phyloP scores from a whole-genome alignment of 352 stramenopile genomes.

The Phytophthora idaei region DNA sequence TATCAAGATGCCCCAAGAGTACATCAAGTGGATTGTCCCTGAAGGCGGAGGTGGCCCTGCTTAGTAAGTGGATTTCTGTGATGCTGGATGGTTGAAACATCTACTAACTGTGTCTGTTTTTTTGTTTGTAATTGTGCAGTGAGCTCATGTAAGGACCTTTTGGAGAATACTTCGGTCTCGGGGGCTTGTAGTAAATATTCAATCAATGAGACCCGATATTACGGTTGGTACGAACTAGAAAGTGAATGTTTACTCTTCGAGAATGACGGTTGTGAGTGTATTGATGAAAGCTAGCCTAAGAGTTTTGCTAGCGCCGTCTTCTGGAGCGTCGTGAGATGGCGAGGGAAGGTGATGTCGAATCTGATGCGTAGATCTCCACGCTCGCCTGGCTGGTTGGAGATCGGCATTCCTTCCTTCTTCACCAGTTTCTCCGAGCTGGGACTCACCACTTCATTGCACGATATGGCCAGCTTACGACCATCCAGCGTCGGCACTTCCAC shows the following conservation, averaged over 20 bases:
- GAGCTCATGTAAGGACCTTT: slow-evolving; percentile 67
- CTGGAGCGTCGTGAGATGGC: slow-evolving; percentile 92
- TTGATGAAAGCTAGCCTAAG: slow-evolving; percentile 46
- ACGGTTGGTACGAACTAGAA: slow-evolving; percentile 24
- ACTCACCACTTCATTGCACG: slow-evolving; percentile 93
- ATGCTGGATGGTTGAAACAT: not conserved
- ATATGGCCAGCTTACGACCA: slow-evolving; percentile 92
- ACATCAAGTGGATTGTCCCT: slow-evolving; percentile 99
- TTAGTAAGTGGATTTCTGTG: slow-evolving; percentile 86
- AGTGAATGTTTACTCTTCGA: not conserved
- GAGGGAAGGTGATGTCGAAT: slow-evolving; percentile 96
- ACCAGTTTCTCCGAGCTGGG: slow-evolving; percentile 92
- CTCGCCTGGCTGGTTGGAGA: slow-evolving; percentile 53
- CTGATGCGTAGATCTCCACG: slow-evolving; percentile 95
- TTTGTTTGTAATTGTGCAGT: slow-evolving; percentile 39
- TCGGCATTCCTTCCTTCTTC: slow-evolving; percentile 95
- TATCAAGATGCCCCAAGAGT: slow-evolving; percentile 99
- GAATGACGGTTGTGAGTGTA: not conserved
- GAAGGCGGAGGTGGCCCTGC: slow-evolving; percentile 97
- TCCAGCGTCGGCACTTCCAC: slow-evolving; percentile 96
- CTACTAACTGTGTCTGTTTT: slow-evolving; percentile 38
- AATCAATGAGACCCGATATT: slow-evolving; percentile 32
- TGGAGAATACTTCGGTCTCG: slow-evolving; percentile 17
- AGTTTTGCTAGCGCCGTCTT: slow-evolving; percentile 89
- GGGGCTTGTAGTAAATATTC: slow-evolving; percentile 45